Evolutionary conservation across 2,329 filamentous ascomycete genomes (phyloP), one percentile per base, ranked within the genome.

Genomic region (Huntiella omanensis): DNA sequence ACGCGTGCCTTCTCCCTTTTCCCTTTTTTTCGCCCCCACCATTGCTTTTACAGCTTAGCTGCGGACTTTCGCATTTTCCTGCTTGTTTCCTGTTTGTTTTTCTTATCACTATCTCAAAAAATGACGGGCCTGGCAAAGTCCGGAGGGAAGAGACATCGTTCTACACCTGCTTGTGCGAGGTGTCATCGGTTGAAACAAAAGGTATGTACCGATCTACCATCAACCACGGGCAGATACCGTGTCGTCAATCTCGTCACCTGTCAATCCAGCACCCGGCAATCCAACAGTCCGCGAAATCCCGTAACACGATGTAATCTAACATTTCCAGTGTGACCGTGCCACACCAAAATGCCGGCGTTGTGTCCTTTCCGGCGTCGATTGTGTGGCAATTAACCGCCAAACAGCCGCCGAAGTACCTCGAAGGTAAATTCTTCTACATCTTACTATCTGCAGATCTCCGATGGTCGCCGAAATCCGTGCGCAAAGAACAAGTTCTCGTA

Each of bases 281-380:
- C 10, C 17, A 42, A 42, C 12, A 32, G 1, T 19, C 11, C 17
- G 40, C 40, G 17, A 33, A 28, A 32, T 12, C n/a, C 13, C 11
- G 40, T 17, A 32, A 12, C 10, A 28, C 12, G 10, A 22, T 4
- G 13, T 5, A 7, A 8, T 3, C 40, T 33, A 12, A 22, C 33
- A 17, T 15, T 10, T 11, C 4, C 35, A 52, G 51, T 52, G 51
- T 22, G 51, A 52, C 39, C 47, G 48, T 13, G 50, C 43, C 16
- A 47, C 40, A 2, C 51, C 51, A 15, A 50, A 46, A 48, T 52
- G 51, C 15, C 43, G 42, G 2, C 51, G 51, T n/a, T 52, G 51
- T 36, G 51, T 49, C 4, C 13, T 39, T 28, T 38, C 51, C 12
- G 51, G 47, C 3, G 36, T 33, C 8, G 49, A 52, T 5, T 52